A percentile compares a stretch with the other conserved stretches of the same genome.
Conservation (phyloP, 768 basidiomycete species). For the Amyloporia xantha region DNA sequence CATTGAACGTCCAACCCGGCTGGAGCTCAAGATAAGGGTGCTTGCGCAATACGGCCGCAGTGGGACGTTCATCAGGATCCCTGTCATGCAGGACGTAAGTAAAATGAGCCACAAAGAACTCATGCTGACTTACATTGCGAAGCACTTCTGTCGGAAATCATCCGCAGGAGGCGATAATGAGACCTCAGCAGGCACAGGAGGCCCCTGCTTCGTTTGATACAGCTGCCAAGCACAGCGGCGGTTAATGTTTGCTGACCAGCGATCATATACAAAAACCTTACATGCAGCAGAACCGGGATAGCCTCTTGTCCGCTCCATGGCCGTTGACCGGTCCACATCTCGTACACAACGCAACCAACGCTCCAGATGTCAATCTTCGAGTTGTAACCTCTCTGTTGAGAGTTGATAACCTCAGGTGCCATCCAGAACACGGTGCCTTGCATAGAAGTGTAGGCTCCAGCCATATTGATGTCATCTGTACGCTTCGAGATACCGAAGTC, state of each 20-base stretch:
- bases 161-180: conserved; percentile 66
- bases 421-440: conserved; percentile 99
- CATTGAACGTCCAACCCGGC: conserved; percentile 69
- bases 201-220: conserved; percentile 76
- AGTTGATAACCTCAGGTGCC: conserved; percentile 92
- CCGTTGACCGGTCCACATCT: conserved; percentile 97
- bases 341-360: conserved; percentile 94
- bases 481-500: conserved; percentile 99
- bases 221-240: conserved; percentile 49
- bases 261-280: conserved; percentile 26
- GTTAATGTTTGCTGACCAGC: background rate
- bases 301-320: conserved; percentile 92
- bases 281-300: conserved; percentile 93
- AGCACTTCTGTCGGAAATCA: conserved; percentile 85
- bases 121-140: conserved; percentile 63
- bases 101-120: background rate
- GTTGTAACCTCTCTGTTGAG: conserved; percentile 86
- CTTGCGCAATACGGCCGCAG: conserved; percentile 66
- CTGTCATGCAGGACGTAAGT: conserved; percentile 29
- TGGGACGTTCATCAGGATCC: conserved; percentile 79
- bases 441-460: conserved; percentile 88
- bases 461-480: conserved; percentile 77
- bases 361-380: conserved; percentile 99
- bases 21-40: conserved; percentile 76
- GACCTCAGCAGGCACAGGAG: conserved; percentile 85